phyloP scores from a whole-genome alignment of 2,329 filamentous ascomycete genomes.

The Sarocladium oryzae region DNA sequence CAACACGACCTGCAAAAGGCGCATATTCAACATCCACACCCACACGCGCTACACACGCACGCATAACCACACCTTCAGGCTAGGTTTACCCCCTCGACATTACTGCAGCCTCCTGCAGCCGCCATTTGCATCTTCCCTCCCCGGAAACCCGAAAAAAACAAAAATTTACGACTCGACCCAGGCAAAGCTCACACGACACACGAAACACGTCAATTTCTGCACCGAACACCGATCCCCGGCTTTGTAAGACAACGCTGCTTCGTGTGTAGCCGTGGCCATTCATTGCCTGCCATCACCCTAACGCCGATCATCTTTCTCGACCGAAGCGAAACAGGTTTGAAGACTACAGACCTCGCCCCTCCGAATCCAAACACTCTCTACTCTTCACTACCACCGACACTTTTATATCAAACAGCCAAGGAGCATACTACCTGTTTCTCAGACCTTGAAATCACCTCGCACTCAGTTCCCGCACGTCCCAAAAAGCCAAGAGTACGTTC shows the following conservation, averaged over 20 bases:
- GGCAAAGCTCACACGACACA: slow-evolving; percentile 3
- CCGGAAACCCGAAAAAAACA: background rate
- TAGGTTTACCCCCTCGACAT: slow-evolving; percentile 4
- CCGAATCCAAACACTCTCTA: background rate
- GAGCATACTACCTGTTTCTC: no score
- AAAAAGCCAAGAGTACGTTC: background rate
- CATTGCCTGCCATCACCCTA: background rate
- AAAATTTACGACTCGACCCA: background rate
- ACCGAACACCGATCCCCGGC: background rate
- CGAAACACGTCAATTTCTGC: background rate
- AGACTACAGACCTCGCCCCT: background rate
- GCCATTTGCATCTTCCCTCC: background rate
- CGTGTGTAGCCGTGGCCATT: background rate
- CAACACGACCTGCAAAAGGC: background rate
- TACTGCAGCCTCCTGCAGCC: slow-evolving; percentile 7
- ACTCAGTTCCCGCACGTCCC: no score
- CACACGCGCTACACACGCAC: background rate
- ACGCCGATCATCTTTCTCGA: background rate
- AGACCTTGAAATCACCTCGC: no score
- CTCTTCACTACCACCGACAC: background rate
- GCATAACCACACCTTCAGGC: background rate
- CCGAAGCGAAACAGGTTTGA: background rate
- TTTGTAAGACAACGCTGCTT: background rate
- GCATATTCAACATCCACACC: slow-evolving; percentile 3
- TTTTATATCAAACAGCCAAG: background rate